Evolutionary conservation across 169 alveolate species (phyloP), one percentile per base, ranked within the genome.

Genomic region (Cardiosporidium cionae): DNA sequence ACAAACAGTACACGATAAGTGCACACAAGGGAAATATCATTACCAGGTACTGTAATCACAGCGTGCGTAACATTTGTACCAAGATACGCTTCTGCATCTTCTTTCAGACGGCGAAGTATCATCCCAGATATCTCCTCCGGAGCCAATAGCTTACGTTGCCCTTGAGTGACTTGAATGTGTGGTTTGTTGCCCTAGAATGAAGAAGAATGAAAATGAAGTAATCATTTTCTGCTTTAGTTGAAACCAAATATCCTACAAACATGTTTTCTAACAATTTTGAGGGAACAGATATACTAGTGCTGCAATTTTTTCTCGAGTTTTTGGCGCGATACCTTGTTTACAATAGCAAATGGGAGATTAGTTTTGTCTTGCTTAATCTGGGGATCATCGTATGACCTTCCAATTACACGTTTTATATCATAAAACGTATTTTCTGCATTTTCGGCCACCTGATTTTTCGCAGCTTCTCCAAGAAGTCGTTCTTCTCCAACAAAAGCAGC

Each of bases 61-160:
- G 89, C 89, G 37, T 71, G 53, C 65, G 93, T 92, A 29, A 96
- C 99, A 37, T 91, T 95, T 85, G 90, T 92, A 44, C 98, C 98
- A 70, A 96, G 89, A 84, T 92, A 97, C 66, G 94, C 91, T 82
- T 97, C 99, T 28, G 99, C 99, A 52, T 93, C 91, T 84, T 95
- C 97, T 86, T 94, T 95, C 99, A 97, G 94, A 84, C 95, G 95
- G 76, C 85, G 89, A 68, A 97, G 91, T 0, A 97, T 98, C 97
- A 96, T 92, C 65, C 99, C 98, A 22, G 98, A 93, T 72, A 97
- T 96, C 89, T 97, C 99, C 90, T 97, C 99, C 7, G 99, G 98
- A 0, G 98, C 97, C 86, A 94, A 93, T 36, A 87, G 89, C 85
- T 93, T 94, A 65, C 74, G 79, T 84, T 92, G 88, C 37, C 95